Base-by-base conservation (phyloP, 345 rosid genomes). In the Lepidium sativum region DNA sequence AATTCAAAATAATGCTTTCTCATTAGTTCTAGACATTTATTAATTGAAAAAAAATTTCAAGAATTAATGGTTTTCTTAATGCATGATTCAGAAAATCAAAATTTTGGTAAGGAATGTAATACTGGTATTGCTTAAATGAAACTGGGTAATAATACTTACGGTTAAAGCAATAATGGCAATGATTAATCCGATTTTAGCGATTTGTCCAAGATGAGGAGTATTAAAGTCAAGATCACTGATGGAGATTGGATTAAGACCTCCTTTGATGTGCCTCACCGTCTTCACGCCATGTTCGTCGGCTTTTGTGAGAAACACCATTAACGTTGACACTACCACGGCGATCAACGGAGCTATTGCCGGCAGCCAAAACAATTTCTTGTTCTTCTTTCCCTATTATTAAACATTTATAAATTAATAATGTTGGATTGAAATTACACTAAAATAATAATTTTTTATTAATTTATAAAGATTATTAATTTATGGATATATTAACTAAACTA, bases 201-300 rank as follows among this genome's bases (percentile, higher is more conserved):
- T 68, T 65, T 84, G 86, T 18, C 94, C 97, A 4, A 87, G 73
- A 43, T 85, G 74, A 18, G 86, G 84, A 35, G 74, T 65, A 14
- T 55, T 67, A 73, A 92, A 80, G 47, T 84, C 87, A 23, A 92
- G 64, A 45, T 80, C 80, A 44, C 82, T 80, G 12, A 80, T 54
- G 18, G 98, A 89, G 64, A 79, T 82, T 2, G 98, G 97, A 63
- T 89, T 92, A 43, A 92, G 68, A 52, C 98, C 98, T 40, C 81
- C 76, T 70, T 84, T 82, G 68, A 92, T 75, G 76, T 92, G 97
- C 54, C 70, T 87, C 35, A 92, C 79, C 7, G 83, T 87, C 69
- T 84, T 79, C 49, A 89, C 91, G 31, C 98, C 98, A 51, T 84
- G 92, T 41, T 87, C 65, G 43, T 92, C 98, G 0, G 92, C 98